Base-by-base conservation (phyloP, 345 rosid species). In the Punica granatum region DNA sequence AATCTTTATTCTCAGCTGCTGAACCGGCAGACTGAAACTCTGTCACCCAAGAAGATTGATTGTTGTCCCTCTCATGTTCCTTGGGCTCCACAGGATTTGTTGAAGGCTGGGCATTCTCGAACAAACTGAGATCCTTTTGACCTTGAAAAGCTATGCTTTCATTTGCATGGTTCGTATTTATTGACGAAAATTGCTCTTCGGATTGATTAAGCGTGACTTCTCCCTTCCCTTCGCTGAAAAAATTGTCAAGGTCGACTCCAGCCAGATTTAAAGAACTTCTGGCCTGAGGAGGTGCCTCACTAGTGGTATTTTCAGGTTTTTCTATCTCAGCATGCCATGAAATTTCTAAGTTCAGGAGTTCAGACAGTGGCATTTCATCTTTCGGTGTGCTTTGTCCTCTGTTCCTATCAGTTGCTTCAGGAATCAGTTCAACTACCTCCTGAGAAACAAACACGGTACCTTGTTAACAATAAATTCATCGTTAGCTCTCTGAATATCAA, bases 261-360 rank as follows among this genome's bases (percentile, higher is more conserved):
- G 70, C 83, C 43, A 85, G 66, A 73, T 79, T 80, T 71, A 83
- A 30, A 39, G 70, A 63, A 74, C 69, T 76, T 51, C 65, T 76
- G 56, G 63, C 68, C 44, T 32, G 64, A 66, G 64, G 28, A 36
- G 77, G 54, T 56, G 67, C 60, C 59, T 66, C 75, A 58, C 35
- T 61, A 68, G 64, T 36, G 54, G 77, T 65, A 72, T 67, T 67
- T 44, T 58, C 75, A 25, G 71, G 54, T 66, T 60, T 73, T 62
- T 85, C 92, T 3, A 79, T 51, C 49, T 62, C 77, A 7, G 84
- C 61, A 70, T 79, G 76, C 93, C 92, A 91, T 59, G 56, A 78
- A 25, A 91, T 70, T 75, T 91, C 88, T 49, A 94, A 80, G 83
- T 86, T 88, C 63, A 94, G 77, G 70, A 89, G 65, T 72, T 88